phyloP scores from a whole-genome alignment of 2,329 filamentous ascomycete genomes.

The Colletotrichum tropicale region DNA sequence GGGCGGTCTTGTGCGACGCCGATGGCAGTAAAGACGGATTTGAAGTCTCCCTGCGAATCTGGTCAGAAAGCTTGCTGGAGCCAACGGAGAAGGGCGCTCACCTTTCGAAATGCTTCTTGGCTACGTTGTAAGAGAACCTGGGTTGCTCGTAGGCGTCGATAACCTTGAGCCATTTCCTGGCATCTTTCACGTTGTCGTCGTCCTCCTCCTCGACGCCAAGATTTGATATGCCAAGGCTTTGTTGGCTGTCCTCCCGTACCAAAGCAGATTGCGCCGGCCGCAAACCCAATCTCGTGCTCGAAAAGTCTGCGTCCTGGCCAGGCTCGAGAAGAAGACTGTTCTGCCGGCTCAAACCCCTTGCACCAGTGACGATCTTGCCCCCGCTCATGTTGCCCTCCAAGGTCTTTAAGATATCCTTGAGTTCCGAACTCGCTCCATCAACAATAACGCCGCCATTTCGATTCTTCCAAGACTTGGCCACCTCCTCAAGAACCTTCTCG shows the following conservation, averaged over 20 bases:
- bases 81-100: constrained; percentile 33
- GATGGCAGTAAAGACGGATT: constrained; percentile 76
- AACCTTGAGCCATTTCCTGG: constrained; percentile 83
- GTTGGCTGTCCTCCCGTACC: constrained; percentile 64
- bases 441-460: constrained; percentile 89
- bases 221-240: constrained; percentile 67
- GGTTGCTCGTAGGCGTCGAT: constrained; percentile 88
- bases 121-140: constrained; percentile 73
- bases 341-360: constrained; percentile 63
- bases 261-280: constrained; percentile 46
- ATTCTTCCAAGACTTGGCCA: constrained; percentile 90
- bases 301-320: constrained; percentile 53
- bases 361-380: constrained; percentile 67
- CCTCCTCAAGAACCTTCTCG: constrained; percentile 90
- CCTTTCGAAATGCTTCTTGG: constrained; percentile 91
- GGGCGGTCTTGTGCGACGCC: constrained; percentile 79
- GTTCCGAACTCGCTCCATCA: constrained; percentile 75
- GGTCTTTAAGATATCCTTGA: constrained; percentile 83
- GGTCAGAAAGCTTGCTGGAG: constrained; percentile 22
- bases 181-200: constrained; percentile 67
- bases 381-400: constrained; percentile 89
- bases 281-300: constrained; percentile 61
- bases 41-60: constrained; percentile 55
- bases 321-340: constrained; percentile 67
- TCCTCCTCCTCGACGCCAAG: constrained; percentile 58